phyloP scores from a whole-genome alignment of 495 filamentous ascomycete species.

The Geoglossum glabrum region DNA sequence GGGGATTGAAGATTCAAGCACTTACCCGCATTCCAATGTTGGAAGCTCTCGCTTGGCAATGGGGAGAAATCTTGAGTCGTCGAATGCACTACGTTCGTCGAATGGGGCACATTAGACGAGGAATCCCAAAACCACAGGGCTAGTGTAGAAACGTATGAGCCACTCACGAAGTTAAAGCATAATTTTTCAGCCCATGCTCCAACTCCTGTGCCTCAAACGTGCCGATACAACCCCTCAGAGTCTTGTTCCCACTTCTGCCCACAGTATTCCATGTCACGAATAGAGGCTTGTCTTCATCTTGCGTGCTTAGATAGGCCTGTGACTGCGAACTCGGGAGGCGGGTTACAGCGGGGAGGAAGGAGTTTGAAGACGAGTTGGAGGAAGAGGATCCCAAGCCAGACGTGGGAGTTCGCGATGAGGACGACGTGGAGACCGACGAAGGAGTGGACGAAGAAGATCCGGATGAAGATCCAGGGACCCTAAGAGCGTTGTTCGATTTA shows the following conservation, averaged over 20 bases:
- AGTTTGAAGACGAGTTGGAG: conserved; percentile 1
- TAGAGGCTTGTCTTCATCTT: conserved; percentile 35
- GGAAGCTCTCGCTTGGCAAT: conserved; percentile 48
- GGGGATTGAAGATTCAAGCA: background rate
- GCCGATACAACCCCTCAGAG: conserved; percentile 85
- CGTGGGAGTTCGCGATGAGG: conserved; percentile 8
- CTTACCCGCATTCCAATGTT: conserved; percentile 19
- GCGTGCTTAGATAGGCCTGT: background rate
- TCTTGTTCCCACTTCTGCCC: conserved; percentile 32
- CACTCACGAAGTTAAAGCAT: conserved; percentile 66
- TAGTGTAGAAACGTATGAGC: conserved; percentile 1
- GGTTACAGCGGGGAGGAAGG: conserved; percentile 8
- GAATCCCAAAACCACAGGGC: background rate
- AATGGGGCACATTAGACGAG: background rate
- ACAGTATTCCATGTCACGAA: conserved; percentile 93
- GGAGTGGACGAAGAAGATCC: conserved; percentile 27
- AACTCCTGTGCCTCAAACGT: conserved; percentile 75
- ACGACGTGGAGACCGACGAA: conserved; percentile 19
- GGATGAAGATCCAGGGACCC: conserved; percentile 20
- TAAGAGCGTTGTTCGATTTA: conserved; percentile 11
- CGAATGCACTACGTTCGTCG: conserved; percentile 38
- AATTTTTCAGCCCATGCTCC: conserved; percentile 47
- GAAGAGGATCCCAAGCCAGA: conserved; percentile 4
- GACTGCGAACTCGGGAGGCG: conserved; percentile 12
- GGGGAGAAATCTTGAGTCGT: conserved; percentile 70